Base-by-base conservation (phyloP, 768 basidiomycete genomes). In the Stropharia rugosoannulata region DNA sequence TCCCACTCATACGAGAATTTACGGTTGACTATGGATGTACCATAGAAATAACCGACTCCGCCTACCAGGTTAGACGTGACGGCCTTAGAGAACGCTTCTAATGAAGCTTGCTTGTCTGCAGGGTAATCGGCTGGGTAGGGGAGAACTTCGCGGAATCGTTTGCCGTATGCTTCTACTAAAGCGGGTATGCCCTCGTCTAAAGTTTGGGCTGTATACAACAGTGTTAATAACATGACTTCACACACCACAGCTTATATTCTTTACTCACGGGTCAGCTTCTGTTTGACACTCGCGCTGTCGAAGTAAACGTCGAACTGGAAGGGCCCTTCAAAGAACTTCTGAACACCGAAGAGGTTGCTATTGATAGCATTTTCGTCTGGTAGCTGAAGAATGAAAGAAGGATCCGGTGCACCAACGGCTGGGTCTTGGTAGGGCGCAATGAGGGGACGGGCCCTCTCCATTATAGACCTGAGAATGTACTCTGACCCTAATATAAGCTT, bases 21-120 rank as follows among this genome's bases (percentile, higher is more conserved):
- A 40, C 82, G 78, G 67, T 98, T 89, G 7, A 97, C 82, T 59
- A 98, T 87, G 0, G 93, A 95, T 4, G 80, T 84, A 12, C 95
- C 95, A 64, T 95, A 89, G 72, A 95, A 98, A 72, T 97, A 98
- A 10, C 95, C 95, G 37, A 98, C 85, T 16, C 95, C 95, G 51
- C 93, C 95, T 10, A 98, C 73, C 42, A 98, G 80, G 67, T 94
- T 98, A 1, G 95, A 88, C 0, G 95, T 96, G 55, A 96, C 84
- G 4, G 86, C 87, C 65, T 90, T 89, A 1, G 94, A 96, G 68
- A 98, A 98, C 0, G 75, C 74, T 51, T 83, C 74, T 16, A 94
- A 72, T 1, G 75, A 71, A 25, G 76, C 70, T 40, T 75, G 73
- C 29, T 79, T 78, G 12, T 82, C 75, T 1, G 72, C 71, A 16